phyloP scores from a whole-genome alignment of 208 protist genomes.

The Blastocrithidia nonstop region DNA sequence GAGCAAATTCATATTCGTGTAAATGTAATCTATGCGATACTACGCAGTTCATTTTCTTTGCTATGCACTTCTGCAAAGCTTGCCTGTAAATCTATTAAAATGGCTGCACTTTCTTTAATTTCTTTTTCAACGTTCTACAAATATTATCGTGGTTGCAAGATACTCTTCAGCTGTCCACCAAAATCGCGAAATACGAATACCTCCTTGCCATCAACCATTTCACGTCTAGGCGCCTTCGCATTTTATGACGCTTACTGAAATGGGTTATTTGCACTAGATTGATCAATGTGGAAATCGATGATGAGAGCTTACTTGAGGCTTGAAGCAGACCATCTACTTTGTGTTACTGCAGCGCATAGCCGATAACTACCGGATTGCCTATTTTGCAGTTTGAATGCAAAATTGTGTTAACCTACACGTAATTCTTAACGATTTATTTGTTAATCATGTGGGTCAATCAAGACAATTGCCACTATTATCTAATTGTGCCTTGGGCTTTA shows the following conservation, averaged over 20 bases:
- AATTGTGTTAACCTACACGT: constrained; percentile 11
- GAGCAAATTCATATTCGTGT: constrained; percentile 56
- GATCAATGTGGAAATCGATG: too few relatives aligned
- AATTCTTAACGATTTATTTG: constrained; percentile 7
- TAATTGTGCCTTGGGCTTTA: not conserved
- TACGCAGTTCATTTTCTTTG: constrained; percentile 27
- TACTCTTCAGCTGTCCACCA: constrained; percentile 42
- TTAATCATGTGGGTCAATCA: constrained; percentile 1
- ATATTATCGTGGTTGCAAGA: constrained; percentile 34
- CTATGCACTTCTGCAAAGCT: constrained; percentile 1
- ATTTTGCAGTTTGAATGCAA: constrained; percentile 3
- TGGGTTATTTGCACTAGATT: too few relatives aligned
- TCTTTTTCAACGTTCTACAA: constrained; percentile 15
- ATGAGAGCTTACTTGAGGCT: too few relatives aligned
- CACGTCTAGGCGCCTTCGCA: constrained; percentile 1
- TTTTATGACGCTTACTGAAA: too few relatives aligned
- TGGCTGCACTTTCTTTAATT: constrained; percentile 7
- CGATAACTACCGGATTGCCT: not conserved
- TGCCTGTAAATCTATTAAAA: constrained; percentile 2
- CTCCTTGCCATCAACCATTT: constrained; percentile 32
- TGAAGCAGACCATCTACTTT: too few relatives aligned
- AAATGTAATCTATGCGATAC: constrained; percentile 63
- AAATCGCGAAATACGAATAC: constrained; percentile 49
- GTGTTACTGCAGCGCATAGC: too few relatives aligned
- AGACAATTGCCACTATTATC: not conserved